Percentiles rank a stretch among this genome's conserved stretches.
phyloP scores from a whole-genome alignment of 2,329 filamentous ascomycete genomes.

The Fusarium buharicum region DNA sequence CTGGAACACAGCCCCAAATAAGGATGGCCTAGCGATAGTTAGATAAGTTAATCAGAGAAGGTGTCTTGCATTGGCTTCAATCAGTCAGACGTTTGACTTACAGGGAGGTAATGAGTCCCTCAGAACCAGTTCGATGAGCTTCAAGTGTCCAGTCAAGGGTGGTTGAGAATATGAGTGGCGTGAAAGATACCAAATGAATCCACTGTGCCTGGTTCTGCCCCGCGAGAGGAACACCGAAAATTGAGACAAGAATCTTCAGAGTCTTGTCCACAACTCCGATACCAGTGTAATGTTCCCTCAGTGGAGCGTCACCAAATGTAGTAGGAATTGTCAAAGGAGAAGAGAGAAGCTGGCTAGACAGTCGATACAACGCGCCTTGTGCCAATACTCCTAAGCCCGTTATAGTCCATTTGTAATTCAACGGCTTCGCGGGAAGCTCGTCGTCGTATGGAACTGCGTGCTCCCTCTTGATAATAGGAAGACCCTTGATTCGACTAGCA shows the following conservation, averaged over 20 bases:
- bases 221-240: not conserved
- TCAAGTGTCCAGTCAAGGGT: constrained; percentile 17
- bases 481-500: not conserved
- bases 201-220: too few relatives aligned
- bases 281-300: not conserved
- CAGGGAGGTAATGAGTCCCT: not conserved
- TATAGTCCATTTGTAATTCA: not conserved
- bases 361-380: not conserved
- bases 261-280: not conserved
- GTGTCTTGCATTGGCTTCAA: too few relatives aligned
- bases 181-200: not conserved
- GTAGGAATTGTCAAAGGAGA: accelerated
- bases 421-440: not conserved
- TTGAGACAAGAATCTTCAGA: not conserved
- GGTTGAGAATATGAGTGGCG: not conserved
- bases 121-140: not conserved
- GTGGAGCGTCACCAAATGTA: not conserved
- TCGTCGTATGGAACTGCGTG: not conserved
- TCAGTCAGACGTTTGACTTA: not conserved
- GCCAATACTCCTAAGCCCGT: accelerated
- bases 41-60: not conserved
- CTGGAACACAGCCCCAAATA: not conserved
- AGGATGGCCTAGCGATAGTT: accelerated
- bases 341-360: not conserved
- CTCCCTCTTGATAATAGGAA: not conserved